phyloP scores from a whole-genome alignment of 2,329 filamentous ascomycete genomes.

The Endothia cerciana region DNA sequence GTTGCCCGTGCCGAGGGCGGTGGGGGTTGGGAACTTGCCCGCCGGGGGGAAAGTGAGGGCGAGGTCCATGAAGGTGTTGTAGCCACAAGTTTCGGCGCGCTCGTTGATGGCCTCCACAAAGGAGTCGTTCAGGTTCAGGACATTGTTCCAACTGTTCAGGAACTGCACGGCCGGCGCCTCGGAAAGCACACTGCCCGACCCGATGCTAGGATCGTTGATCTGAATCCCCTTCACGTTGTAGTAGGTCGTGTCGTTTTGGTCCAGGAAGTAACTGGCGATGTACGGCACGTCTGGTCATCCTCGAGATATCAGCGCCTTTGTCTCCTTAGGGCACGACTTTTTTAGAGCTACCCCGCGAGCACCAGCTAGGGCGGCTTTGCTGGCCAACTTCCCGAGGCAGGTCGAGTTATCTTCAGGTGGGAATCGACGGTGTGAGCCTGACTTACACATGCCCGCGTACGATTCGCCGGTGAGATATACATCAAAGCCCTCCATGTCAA shows the following conservation, averaged over 20 bases:
- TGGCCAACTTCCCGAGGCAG: not conserved
- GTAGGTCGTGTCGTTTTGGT: slow-evolving; percentile 62
- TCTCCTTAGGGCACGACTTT: not conserved
- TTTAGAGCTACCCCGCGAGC: not conserved
- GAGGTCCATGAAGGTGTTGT: slow-evolving; percentile 57
- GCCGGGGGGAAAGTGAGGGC: slow-evolving; percentile 49
- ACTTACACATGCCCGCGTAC: slow-evolving; percentile 54
- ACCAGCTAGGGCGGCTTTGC: not conserved
- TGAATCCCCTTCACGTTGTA: slow-evolving; percentile 69
- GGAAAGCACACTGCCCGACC: slow-evolving; percentile 47
- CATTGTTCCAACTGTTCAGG: slow-evolving; percentile 57
- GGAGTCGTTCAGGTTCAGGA: slow-evolving; percentile 64
- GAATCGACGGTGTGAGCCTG: not conserved
- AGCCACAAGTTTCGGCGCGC: slow-evolving; percentile 60
- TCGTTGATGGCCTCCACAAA: slow-evolving; percentile 53
- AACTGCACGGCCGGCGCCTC: slow-evolving; percentile 56
- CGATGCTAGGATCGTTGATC: slow-evolving; percentile 70
- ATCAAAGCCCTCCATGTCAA: slow-evolving; percentile 63
- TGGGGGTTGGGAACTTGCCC: slow-evolving; percentile 26
- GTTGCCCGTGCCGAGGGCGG: not conserved
- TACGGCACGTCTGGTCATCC: slow-evolving; percentile 58
- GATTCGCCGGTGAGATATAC: slow-evolving; percentile 72
- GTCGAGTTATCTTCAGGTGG: no score
- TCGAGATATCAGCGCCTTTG: not conserved
- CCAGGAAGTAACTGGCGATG: slow-evolving; percentile 70